phyloP scores from a whole-genome alignment of 1,139 yeast genomes.

The Scheffersomyces titani region DNA sequence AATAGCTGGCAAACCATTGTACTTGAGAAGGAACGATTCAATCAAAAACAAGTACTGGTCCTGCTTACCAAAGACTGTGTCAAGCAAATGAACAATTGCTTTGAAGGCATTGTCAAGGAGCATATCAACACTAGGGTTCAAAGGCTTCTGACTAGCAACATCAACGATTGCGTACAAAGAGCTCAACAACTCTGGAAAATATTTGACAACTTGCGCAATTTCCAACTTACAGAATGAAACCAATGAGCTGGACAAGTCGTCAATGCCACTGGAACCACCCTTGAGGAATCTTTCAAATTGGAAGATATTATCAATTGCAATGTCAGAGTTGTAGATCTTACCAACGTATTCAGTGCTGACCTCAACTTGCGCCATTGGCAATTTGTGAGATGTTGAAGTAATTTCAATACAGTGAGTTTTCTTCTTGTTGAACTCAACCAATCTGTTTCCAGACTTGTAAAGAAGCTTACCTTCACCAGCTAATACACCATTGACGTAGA shows the following conservation, averaged over 20 bases:
- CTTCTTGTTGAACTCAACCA: conserved; percentile 44
- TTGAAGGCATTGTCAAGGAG: conserved; percentile 47
- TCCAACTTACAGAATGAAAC: conserved; percentile 46
- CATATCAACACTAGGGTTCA: conserved; percentile 31
- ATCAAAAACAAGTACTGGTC: conserved; percentile 61
- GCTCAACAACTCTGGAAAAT: conserved; percentile 53
- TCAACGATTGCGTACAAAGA: conserved; percentile 46
- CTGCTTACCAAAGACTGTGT: conserved; percentile 65
- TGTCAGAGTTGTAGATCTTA: conserved; percentile 61
- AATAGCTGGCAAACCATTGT: conserved; percentile 43
- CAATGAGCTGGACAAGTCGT: conserved; percentile 44
- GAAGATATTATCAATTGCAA: conserved; percentile 57
- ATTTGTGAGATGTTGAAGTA: conserved; percentile 30
- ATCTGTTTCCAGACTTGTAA: conserved; percentile 42
- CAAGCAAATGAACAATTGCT: conserved; percentile 60
- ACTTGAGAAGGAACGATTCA: conserved; percentile 44
- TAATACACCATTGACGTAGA: conserved; percentile 63
- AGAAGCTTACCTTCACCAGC: conserved; percentile 56
- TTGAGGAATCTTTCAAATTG: conserved; percentile 54
- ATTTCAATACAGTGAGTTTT: conserved; percentile 39
- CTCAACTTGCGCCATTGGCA: conserved; percentile 55
- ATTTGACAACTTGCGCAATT: conserved; percentile 49
- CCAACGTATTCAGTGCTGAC: conserved; percentile 71
- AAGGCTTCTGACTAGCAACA: conserved; percentile 21
- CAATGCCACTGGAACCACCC: conserved; percentile 43